Percentiles rank a stretch among this genome's conserved stretches.
These are phyloP conservation scores for Tothia fuscella DNA, from an alignment of 2,329 filamentous ascomycete genomes.

Conservation along the genomic window DNA sequence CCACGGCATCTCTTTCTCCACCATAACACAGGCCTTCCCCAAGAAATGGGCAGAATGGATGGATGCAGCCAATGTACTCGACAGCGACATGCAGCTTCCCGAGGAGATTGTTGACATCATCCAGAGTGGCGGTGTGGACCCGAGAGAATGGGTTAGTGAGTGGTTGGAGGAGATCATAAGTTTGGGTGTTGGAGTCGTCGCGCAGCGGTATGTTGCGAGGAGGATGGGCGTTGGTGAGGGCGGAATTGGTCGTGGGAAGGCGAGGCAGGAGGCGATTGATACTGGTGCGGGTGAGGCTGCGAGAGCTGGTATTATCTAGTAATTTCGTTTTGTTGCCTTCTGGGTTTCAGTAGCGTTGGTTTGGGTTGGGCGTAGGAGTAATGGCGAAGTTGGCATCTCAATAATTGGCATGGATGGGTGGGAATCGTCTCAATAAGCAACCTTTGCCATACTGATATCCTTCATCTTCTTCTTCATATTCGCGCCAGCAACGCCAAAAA, in stretches of 20 bases:
- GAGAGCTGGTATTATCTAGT: slow-evolving; percentile 36
- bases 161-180: slow-evolving; percentile 86
- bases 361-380: too few species aligned
- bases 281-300: slow-evolving; percentile 49
- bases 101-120: slow-evolving; percentile 83
- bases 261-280: slow-evolving; percentile 42
- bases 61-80: slow-evolving; percentile 48
- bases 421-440: too few species aligned
- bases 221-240: slow-evolving; percentile 94
- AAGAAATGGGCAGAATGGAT: slow-evolving; percentile 85
- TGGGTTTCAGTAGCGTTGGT: too few species aligned
- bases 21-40: slow-evolving; percentile 73
- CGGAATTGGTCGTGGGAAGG: slow-evolving; percentile 47
- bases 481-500: not conserved
- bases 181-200: slow-evolving; percentile 70
- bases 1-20: slow-evolving; percentile 77
- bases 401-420: too few species aligned
- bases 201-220: slow-evolving; percentile 87
- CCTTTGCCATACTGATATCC: not conserved
- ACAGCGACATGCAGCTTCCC: slow-evolving; percentile 43
- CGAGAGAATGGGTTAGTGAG: slow-evolving; percentile 91
- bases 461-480: slow-evolving; percentile 6
- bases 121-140: slow-evolving; percentile 62
- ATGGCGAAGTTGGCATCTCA: too few species aligned
- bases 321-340: too few species aligned